Evolutionary conservation across 1,284 basidiomycete genomes (phyloP), one percentile per base, ranked within the genome.

Genomic region (Sporisorium exsertum): DNA sequence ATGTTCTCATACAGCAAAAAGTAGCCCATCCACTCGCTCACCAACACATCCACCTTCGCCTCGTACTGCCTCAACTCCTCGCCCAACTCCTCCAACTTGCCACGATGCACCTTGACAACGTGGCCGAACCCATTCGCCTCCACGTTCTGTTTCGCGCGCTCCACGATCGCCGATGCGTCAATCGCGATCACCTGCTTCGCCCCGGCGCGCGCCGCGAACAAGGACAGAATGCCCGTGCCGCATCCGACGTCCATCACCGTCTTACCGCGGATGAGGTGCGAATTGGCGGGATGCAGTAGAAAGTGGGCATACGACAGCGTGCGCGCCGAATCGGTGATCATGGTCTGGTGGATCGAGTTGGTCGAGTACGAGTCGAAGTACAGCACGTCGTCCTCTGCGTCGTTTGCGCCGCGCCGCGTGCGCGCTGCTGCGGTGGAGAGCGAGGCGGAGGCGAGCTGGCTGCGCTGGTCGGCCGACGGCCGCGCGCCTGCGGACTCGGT

Each of bases 361-460:
- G 91, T 91, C n/a, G 90, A 92, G 81, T 99, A 98, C 74, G 92
- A 93, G 69, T 93, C 89, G 86, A 98, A 99, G 86, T 99, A 99
- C 84, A 97, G 93, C 0, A 92, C 90, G 85, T 98, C 96, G 79
- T 97, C 93, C 78, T 74, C 69, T 13, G 49, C 57, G 35, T 63
- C 52, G 54, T 69, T 69, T 4, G 56, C 58, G 0, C 71, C 62
- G 0, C 74, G 55, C 1, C 33, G 15, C 0, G 66, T 76, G 15
- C 72, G 49, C 2, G 68, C 57, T 2, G 45, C 47, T 1, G 43
- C 12, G n/a, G 27, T 5, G 10, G 26, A 18, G 18, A 64, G 27
- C 3, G 54, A 24, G 1, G 70, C 66, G 2, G 69, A 58, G 4
- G 70, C 63, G 29, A 72, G 63, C 20, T 32, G 15, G 4, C 53